Conservation (phyloP, 257 asterid species). For the Capsicum chinense region DNA sequence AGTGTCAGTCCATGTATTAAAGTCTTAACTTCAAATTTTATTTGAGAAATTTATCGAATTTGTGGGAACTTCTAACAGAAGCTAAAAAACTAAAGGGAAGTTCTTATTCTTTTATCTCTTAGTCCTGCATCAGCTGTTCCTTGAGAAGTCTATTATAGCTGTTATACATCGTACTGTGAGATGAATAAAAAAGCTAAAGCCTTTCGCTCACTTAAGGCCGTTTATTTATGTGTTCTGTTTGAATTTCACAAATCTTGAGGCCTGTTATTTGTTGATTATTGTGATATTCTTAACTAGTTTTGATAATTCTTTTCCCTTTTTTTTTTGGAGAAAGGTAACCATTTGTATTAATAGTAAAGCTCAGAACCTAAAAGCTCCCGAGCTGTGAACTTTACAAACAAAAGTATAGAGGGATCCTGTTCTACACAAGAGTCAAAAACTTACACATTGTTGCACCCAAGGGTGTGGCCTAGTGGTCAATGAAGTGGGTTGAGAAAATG, state of each 20-base stretch:
- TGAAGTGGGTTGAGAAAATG: too few relatives aligned
- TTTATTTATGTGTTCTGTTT: neutral
- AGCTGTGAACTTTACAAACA: slow-evolving; percentile 18
- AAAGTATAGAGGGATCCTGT: neutral
- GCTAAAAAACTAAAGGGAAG: slow-evolving; percentile 6
- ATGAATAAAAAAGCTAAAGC: neutral
- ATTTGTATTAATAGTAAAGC: slow-evolving; percentile 10
- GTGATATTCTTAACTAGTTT: neutral
- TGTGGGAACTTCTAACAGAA: slow-evolving; percentile 6
- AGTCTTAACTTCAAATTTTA: neutral
- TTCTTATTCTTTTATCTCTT: slow-evolving; percentile 14
- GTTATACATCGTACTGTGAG: neutral
- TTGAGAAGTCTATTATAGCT: slow-evolving; percentile 13
- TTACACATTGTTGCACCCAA: too few relatives aligned
- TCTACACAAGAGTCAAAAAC: too few relatives aligned
- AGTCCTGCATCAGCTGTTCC: slow-evolving; percentile 3
- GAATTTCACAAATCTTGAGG: neutral
- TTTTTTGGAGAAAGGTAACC: neutral
- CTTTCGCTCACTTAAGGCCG: neutral
- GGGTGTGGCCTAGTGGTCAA: too few relatives aligned
- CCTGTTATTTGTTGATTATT: slow-evolving; percentile 22
- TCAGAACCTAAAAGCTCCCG: neutral
- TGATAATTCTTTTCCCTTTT: neutral
- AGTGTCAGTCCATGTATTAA: neutral
- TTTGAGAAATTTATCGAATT: neutral